Base-by-base conservation (phyloP, 768 basidiomycete species). In the Rhodocollybia butyracea region DNA sequence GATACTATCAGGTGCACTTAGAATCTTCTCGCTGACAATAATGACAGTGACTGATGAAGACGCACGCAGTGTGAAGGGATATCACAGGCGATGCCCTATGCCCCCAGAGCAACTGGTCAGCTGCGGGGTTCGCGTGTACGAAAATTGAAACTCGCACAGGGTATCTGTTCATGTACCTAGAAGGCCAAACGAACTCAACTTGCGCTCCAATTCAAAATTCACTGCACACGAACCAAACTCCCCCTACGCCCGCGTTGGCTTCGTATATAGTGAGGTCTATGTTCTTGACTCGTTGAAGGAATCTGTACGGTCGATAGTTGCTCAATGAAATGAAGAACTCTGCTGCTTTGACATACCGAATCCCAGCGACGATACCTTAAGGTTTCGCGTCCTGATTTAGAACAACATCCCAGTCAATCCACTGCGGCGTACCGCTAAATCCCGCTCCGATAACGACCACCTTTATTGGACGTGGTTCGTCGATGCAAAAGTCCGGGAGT, bases 161-260 rank as follows among this genome's bases (percentile, higher is more conserved):
- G 27, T 29, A 46, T 46, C 32, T 31, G 26, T 45, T 48, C 41
- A n/a, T n/a, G n/a, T n/a, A n/a, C n/a, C n/a, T n/a, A n/a, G 46
- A 21, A 45, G 34, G 38, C 10, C 17, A 38, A 11, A 38, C 36
- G 11, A 11, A 11, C 36, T n/a, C 36, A 38, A 38, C 36, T n/a
- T n/a, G n/a, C n/a, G n/a, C n/a, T n/a, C n/a, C n/a, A n/a, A n/a
- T 15, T n/a, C n/a, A n/a, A n/a, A n/a, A n/a, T n/a, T n/a, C n/a
- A n/a, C n/a, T n/a, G n/a, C n/a, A n/a, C n/a, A 69, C 66, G 59
- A 71, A 79, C 85, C 85, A 88, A 2, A 83, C 79, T 2, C 85
- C 85, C 10, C 85, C 85, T 22, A 88, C 71, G 2, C 76, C 79
- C n/a, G 73, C 67, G 48, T 78, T 75, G 55, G 81, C 80, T 54